These are phyloP conservation scores for Fusarium penzigii DNA, from an alignment of 2,329 filamentous ascomycete species.

Conservation along the genomic window DNA sequence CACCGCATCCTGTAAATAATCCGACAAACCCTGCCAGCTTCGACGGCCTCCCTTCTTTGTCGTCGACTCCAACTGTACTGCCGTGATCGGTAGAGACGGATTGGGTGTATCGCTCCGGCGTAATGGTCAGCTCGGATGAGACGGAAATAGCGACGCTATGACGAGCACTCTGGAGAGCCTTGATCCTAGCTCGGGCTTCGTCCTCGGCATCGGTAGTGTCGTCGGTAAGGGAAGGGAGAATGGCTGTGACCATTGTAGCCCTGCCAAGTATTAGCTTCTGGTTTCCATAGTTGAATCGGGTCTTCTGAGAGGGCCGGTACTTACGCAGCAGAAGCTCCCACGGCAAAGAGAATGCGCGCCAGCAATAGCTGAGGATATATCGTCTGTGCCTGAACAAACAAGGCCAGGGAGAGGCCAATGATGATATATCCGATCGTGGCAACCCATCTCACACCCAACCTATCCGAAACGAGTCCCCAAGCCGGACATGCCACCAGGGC, in stretches of 20 bases:
- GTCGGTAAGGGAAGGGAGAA: conserved; percentile 72
- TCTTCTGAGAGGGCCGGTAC: conserved; percentile 23
- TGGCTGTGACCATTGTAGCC: conserved; percentile 95
- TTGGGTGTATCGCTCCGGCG: conserved; percentile 59
- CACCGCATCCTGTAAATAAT: conserved; percentile 88
- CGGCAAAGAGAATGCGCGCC: conserved; percentile 81
- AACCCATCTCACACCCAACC: conserved; percentile 72
- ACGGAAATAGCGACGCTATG: conserved; percentile 67
- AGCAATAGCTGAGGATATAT: conserved; percentile 88
- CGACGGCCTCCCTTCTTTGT: conserved; percentile 48
- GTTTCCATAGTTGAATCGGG: not conserved
- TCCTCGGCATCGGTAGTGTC: conserved; percentile 40
- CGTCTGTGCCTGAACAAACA: conserved; percentile 83
- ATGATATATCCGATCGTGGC: conserved; percentile 78
- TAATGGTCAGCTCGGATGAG: conserved; percentile 75
- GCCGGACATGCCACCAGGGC: conserved; percentile 77
- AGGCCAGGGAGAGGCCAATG: conserved; percentile 72
- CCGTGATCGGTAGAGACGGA: conserved; percentile 33
- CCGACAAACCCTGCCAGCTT: conserved; percentile 86
- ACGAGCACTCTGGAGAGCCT: conserved; percentile 45
- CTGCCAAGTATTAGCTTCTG: conserved; percentile 35
- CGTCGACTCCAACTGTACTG: conserved; percentile 22
- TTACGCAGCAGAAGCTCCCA: conserved; percentile 87
- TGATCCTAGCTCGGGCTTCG: conserved; percentile 30
- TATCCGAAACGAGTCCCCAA: conserved; percentile 78